Evolutionary conservation across 768 basidiomycete genomes (phyloP).

Genomic region (Boletellus ananiceps): DNA sequence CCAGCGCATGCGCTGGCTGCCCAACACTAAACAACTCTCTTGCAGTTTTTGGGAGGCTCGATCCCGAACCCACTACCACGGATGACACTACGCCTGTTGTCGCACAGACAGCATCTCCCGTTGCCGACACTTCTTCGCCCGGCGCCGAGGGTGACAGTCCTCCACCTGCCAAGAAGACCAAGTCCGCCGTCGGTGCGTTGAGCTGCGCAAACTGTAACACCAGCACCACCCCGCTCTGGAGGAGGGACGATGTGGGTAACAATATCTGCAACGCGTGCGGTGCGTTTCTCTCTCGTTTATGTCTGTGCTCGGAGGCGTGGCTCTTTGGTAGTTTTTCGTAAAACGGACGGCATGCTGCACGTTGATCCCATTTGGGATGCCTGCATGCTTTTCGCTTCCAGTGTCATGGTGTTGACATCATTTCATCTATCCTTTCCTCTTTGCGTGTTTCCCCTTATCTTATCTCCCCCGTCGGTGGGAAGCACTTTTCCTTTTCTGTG

Average conservation of each 20-base stretch:
- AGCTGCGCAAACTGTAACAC: constrained; percentile 88
- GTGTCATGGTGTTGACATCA: constrained; percentile 5
- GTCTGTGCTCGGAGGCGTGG: constrained; percentile 24
- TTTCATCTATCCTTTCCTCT: constrained; percentile 22
- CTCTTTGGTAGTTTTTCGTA: constrained; percentile 19
- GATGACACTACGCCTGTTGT: constrained; percentile 19
- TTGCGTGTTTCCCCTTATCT: constrained; percentile 21
- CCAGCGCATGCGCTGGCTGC: constrained; percentile 89
- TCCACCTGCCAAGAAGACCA: constrained; percentile 28
- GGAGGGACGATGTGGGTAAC: constrained; percentile 85
- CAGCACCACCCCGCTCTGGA: constrained; percentile 86
- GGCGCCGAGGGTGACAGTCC: constrained; percentile 29
- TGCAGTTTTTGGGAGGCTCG: constrained; percentile 40
- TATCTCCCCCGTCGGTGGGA: constrained; percentile 15
- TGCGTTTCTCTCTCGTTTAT: constrained; percentile 41
- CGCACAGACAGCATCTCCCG: constrained; percentile 24
- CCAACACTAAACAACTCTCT: constrained; percentile 92
- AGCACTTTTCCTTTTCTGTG: constrained; percentile 15
- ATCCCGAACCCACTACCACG: constrained; percentile 32
- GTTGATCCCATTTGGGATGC: constrained; percentile 20
- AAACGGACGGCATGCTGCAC: constrained; percentile 16
- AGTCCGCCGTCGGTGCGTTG: constrained; percentile 61
- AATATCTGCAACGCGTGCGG: constrained; percentile 95
- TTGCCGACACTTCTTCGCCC: constrained; percentile 34
- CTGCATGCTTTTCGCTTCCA: constrained; percentile 20